Conservation (phyloP, 768 basidiomycete genomes). For the Mycena crocata region DNA sequence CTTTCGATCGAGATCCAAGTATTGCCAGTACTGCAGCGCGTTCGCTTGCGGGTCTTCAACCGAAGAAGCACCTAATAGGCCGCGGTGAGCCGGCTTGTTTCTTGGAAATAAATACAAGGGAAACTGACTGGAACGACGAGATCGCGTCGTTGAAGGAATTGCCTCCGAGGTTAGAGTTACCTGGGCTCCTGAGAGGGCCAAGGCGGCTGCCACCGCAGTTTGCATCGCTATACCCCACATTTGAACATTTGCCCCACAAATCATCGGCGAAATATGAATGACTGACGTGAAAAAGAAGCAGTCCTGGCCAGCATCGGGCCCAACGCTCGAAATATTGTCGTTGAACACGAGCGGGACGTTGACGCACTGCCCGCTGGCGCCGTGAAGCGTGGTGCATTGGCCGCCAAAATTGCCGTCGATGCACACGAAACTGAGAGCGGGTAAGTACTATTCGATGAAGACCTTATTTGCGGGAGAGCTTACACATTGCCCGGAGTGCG, state of each 20-base stretch:
- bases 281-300: constrained; percentile 6
- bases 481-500: background rate
- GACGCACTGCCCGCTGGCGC: constrained; percentile 5
- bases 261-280: background rate
- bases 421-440: background rate
- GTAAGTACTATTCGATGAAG: background rate
- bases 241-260: no score
- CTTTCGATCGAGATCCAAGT: no score
- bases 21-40: no score
- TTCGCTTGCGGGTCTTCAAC: no score
- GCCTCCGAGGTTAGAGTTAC: background rate
- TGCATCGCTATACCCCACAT: background rate
- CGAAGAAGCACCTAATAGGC: constrained; percentile 10
- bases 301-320: constrained; percentile 4
- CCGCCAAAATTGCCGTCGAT: background rate
- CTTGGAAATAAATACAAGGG: no score
- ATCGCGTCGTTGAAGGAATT: background rate
- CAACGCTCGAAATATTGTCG: constrained; percentile 1
- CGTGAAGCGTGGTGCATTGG: background rate
- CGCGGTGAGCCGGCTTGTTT: background rate
- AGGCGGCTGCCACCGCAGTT: background rate
- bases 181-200: background rate
- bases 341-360: background rate
- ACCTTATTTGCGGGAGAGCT: background rate
- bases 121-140: background rate